These are phyloP conservation scores for Pulveroboletus frians DNA, from an alignment of 768 basidiomycete species.

Conservation along the genomic window DNA sequence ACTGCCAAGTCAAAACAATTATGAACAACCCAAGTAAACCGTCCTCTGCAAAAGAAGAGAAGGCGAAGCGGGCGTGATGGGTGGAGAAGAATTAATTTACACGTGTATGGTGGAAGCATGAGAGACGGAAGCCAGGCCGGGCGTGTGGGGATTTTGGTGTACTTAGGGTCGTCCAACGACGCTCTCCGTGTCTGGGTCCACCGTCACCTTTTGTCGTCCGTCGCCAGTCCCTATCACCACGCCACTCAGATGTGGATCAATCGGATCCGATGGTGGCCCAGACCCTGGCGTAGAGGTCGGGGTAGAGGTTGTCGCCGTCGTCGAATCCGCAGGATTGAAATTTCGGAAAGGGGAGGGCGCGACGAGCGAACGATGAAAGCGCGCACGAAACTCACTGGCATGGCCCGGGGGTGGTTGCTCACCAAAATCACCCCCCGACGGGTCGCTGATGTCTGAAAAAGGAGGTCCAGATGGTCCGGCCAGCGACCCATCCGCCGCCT, in stretches of 20 bases:
- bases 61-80: not conserved
- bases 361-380: conserved; percentile 57
- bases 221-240: conserved; percentile 25
- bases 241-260: conserved; percentile 29
- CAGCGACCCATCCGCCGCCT: conserved; percentile 26
- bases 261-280: conserved; percentile 30
- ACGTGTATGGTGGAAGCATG: conserved; percentile 7
- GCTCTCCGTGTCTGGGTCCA: conserved; percentile 26
- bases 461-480: conserved; percentile 25
- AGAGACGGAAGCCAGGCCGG: not conserved
- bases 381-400: conserved; percentile 56
- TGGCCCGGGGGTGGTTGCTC: conserved; percentile 28
- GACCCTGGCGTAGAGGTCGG: conserved; percentile 33
- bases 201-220: conserved; percentile 20
- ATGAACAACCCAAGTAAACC: not conserved
- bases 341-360: conserved; percentile 57
- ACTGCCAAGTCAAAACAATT: not conserved
- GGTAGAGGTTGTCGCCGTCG: conserved; percentile 30
- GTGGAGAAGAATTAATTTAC: conserved; percentile 10
- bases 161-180: conserved; percentile 18
- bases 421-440: conserved; percentile 22
- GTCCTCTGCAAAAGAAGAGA: not conserved
- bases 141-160: not conserved
- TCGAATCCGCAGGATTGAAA: conserved; percentile 26
- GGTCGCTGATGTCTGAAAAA: conserved; percentile 33